Conservation (phyloP, 345 rosid genomes). For the Trapa incisa region DNA sequence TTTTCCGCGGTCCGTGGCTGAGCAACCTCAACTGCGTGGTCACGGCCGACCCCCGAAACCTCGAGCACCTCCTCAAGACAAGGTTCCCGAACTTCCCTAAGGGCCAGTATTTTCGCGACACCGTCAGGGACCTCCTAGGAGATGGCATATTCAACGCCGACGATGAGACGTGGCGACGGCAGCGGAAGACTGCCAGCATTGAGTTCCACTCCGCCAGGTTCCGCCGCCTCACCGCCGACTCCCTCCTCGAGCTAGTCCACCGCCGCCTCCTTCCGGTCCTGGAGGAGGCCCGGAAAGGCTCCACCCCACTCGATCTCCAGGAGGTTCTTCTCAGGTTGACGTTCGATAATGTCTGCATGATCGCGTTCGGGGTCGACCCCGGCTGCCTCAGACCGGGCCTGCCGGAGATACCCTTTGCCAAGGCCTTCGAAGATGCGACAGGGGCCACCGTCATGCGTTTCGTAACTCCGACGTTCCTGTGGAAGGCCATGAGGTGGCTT, state of each 20-base stretch:
- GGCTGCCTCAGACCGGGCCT: slow-evolving; percentile 55
- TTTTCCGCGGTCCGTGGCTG: slow-evolving; percentile 67
- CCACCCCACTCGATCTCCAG: slow-evolving; percentile 52
- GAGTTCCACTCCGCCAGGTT: slow-evolving; percentile 89
- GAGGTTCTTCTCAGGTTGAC: slow-evolving; percentile 69
- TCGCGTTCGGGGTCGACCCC: slow-evolving; percentile 92
- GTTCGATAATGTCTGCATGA: slow-evolving; percentile 86
- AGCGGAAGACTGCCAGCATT: slow-evolving; percentile 76
- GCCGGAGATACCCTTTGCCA: slow-evolving; percentile 68
- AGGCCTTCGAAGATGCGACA: slow-evolving; percentile 84
- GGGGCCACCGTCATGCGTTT: slow-evolving; percentile 62
- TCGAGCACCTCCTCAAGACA: slow-evolving; percentile 81
- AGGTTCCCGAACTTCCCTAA: slow-evolving; percentile 76
- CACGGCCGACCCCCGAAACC: slow-evolving; percentile 75
- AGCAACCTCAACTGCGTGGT: slow-evolving; percentile 66
- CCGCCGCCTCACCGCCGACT: slow-evolving; percentile 52
- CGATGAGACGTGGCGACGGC: slow-evolving; percentile 70
- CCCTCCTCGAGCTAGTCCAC: slow-evolving; percentile 62
- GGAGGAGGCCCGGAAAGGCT: slow-evolving; percentile 27
- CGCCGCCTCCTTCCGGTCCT: slow-evolving; percentile 66
- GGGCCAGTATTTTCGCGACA: slow-evolving; percentile 64
- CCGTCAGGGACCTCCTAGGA: slow-evolving; percentile 64
- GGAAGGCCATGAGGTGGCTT: slow-evolving; percentile 69
- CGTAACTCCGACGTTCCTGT: slow-evolving; percentile 60
- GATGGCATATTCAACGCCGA: slow-evolving; percentile 85